Conservation (phyloP, 1,284 basidiomycete genomes). For the Somion occarium region DNA sequence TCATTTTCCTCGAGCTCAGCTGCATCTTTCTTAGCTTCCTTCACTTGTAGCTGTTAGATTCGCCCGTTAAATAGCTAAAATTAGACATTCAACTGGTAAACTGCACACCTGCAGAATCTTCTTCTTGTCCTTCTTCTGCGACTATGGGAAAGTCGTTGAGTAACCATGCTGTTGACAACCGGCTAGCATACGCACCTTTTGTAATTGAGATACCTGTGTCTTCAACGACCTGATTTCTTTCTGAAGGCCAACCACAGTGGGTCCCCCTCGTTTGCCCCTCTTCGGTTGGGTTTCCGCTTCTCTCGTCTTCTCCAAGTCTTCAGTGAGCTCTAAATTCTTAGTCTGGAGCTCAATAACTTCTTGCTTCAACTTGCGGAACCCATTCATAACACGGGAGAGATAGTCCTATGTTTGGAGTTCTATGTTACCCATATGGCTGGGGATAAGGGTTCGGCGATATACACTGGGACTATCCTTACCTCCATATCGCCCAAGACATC, state of each 20-base stretch:
- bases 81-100: background rate
- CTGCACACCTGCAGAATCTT: slow-evolving; percentile 24
- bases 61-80: background rate
- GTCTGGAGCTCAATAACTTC: no score
- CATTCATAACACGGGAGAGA: no score
- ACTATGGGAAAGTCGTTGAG: slow-evolving; percentile 14
- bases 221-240: slow-evolving; percentile 23
- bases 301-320: slow-evolving; percentile 9
- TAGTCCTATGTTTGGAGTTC: no score
- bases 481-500: no score
- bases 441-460: no score
- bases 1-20: slow-evolving; percentile 29
- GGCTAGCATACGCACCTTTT: slow-evolving; percentile 20
- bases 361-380: no score
- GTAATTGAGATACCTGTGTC: slow-evolving; percentile 20
- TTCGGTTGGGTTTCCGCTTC: slow-evolving; percentile 24
- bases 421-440: no score
- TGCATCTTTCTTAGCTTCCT: slow-evolving; percentile 35
- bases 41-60: slow-evolving; percentile 29
- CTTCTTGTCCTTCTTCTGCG: slow-evolving; percentile 24
- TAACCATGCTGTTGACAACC: background rate
- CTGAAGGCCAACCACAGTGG: slow-evolving; percentile 17
- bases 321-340: slow-evolving; percentile 20
- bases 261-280: slow-evolving; percentile 18
- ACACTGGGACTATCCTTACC: no score